Conservation (phyloP, 139 green algal genomes). For the Raphidocelis subcapitata region DNA sequence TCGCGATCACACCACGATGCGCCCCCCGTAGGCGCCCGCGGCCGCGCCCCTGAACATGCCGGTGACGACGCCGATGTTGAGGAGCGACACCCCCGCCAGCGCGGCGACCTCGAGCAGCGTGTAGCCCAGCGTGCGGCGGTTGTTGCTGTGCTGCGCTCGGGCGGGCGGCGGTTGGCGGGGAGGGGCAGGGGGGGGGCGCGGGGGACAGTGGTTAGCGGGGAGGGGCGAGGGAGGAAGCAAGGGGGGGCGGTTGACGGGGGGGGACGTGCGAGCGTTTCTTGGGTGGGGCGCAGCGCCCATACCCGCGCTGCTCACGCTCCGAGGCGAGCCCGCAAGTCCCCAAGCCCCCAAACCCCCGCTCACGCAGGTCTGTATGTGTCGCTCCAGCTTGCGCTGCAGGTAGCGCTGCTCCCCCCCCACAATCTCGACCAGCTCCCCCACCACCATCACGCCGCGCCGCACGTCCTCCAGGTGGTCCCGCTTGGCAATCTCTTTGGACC, state of each 20-base stretch:
- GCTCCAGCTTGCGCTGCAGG: conserved; percentile 50
- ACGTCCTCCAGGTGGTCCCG: conserved; percentile 53
- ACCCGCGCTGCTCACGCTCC: too few relatives aligned
- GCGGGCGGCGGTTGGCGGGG: neutral
- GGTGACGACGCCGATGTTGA: conserved; percentile 39
- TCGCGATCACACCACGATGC: too few relatives aligned
- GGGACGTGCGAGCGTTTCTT: too few relatives aligned
- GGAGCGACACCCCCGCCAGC: conserved; percentile 28
- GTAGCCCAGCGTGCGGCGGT: conserved; percentile 41
- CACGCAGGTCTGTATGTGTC: conserved; percentile 50
- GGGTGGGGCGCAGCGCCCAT: too few relatives aligned
- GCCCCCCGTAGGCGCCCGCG: neutral
- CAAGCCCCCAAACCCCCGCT: too few relatives aligned
- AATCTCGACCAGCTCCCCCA: conserved; percentile 48
- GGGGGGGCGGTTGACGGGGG: neutral
- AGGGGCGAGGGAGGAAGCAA: neutral
- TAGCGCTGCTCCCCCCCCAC: conserved; percentile 48
- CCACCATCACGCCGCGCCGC: conserved; percentile 42
- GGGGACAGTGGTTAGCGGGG: neutral
- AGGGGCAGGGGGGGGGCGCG: too few relatives aligned
- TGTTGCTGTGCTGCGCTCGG: conserved; percentile 48
- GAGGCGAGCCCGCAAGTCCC: neutral
- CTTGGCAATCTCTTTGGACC: conserved; percentile 43
- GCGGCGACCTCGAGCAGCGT: conserved; percentile 36
- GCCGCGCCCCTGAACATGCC: conserved; percentile 43